A percentile compares a stretch with the other conserved stretches of the same genome.
Evolutionary conservation across 441 rosid genomes (phyloP).

Genomic region (Pelargonium cotyledonis): DNA sequence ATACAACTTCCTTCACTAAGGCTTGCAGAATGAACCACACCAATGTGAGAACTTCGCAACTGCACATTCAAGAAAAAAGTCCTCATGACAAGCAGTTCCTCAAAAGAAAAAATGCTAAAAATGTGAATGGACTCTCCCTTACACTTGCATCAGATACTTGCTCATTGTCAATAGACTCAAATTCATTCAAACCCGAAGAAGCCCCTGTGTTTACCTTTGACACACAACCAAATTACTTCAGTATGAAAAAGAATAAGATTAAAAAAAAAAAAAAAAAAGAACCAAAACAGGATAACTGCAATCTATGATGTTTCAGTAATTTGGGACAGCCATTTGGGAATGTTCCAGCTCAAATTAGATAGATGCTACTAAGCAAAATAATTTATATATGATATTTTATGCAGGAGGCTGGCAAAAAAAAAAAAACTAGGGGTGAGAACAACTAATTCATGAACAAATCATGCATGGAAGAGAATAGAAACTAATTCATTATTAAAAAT

Average conservation of each 20-base stretch:
- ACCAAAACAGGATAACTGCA: neutral
- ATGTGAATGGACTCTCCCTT: constrained; percentile 2
- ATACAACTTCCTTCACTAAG: constrained; percentile 5
- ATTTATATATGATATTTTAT: neutral
- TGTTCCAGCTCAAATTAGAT: neutral
- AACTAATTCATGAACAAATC: constrained; percentile 13
- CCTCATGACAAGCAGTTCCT: constrained; percentile 5
- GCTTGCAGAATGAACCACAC: constrained; percentile 14
- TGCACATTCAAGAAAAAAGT: constrained; percentile 12
- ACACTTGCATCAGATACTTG: constrained; percentile 13
- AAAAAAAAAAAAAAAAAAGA: too few species aligned
- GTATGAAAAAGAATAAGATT: too few species aligned
- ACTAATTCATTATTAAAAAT: constrained; percentile 10
- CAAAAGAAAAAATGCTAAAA: neutral
- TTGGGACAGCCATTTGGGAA: neutral
- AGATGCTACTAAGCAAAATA: neutral
- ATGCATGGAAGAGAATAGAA: constrained; percentile 24
- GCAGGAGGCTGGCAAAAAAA: neutral
- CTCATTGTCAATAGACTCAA: constrained; percentile 1
- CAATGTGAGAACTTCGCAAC: constrained; percentile 12
- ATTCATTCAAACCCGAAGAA: constrained; percentile 5
- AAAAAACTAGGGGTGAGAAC: neutral
- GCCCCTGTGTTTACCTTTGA: constrained; percentile 18
- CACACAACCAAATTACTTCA: constrained; percentile 9
- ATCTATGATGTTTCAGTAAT: neutral